phyloP scores from a whole-genome alignment of 2,329 filamentous ascomycete species.

The Sporothrix sp. region DNA sequence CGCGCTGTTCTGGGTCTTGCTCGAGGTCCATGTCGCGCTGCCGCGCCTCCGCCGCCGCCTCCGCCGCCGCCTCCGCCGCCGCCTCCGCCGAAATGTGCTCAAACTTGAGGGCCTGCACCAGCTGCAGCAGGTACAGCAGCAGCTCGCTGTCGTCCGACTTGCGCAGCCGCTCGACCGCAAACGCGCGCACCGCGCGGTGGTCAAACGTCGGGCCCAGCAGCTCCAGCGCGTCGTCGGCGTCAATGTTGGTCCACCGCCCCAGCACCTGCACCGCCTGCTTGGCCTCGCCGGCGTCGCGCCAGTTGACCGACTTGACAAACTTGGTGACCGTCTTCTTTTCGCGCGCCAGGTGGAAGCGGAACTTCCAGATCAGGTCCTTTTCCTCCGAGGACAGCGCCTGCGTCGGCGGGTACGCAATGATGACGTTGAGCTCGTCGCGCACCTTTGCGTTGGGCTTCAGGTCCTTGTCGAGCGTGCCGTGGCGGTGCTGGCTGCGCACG shows the following conservation, averaged over 20 bases:
- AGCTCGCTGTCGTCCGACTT: slow-evolving; percentile 91
- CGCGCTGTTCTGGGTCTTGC: background rate
- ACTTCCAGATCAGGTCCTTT: slow-evolving; percentile 95
- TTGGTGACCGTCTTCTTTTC: slow-evolving; percentile 93
- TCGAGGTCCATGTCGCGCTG: background rate
- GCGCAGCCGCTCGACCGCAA: slow-evolving; percentile 82
- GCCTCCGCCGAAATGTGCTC: slow-evolving; percentile 59
- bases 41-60: background rate
- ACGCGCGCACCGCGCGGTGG: slow-evolving; percentile 77
- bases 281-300: slow-evolving; percentile 18
- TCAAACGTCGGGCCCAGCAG: slow-evolving; percentile 87
- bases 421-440: slow-evolving; percentile 81
- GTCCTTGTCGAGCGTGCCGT: slow-evolving; percentile 89
- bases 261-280: slow-evolving; percentile 85
- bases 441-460: slow-evolving; percentile 94
- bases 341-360: slow-evolving; percentile 83
- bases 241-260: slow-evolving; percentile 90
- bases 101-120: slow-evolving; percentile 93
- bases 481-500: slow-evolving; percentile 80
- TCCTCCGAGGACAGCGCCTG: slow-evolving; percentile 82
- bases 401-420: slow-evolving; percentile 87
- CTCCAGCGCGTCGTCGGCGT: slow-evolving; percentile 92
- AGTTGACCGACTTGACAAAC: slow-evolving; percentile 70
- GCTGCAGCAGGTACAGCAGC: slow-evolving; percentile 79
- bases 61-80: slow-evolving; percentile 34